Conservation (phyloP, 441 rosid genomes). For the Populus hybrid region DNA sequence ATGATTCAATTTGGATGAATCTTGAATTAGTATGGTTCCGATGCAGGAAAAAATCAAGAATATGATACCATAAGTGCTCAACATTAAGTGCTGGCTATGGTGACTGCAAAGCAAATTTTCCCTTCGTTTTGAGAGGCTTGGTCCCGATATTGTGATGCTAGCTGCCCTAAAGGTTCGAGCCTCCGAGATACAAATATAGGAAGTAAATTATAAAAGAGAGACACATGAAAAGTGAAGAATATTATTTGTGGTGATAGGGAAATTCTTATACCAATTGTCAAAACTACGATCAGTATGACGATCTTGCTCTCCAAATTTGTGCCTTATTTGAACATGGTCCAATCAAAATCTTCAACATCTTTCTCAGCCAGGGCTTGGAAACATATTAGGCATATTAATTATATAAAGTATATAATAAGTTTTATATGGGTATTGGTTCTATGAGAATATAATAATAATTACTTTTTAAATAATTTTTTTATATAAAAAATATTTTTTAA, state of each 20-base stretch:
- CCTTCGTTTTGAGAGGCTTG: not conserved
- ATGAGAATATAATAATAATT: fast-evolving
- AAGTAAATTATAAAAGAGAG: not conserved
- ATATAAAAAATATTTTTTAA: too few species aligned
- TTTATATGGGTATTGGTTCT: not conserved
- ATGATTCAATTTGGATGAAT: not conserved
- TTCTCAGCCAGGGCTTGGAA: too few species aligned
- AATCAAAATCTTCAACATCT: not conserved
- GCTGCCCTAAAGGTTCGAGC: not conserved
- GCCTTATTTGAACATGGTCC: not conserved
- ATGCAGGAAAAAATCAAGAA: not conserved
- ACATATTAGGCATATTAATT: too few species aligned
- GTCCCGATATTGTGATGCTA: not conserved
- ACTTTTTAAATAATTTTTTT: too few species aligned
- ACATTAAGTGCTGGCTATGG: not conserved
- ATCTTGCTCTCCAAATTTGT: not conserved
- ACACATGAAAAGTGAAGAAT: not conserved
- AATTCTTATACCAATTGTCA: not conserved
- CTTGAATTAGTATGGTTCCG: not conserved
- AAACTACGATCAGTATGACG: not conserved
- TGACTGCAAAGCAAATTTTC: not conserved
- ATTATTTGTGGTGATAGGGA: not conserved
- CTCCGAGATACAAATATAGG: not conserved
- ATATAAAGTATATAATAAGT: too few species aligned
- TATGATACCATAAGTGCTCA: not conserved